Percentiles rank a stretch among this genome's conserved stretches.
phyloP scores from a whole-genome alignment of 2,329 filamentous ascomycete species.

The Xylariaceae sp. region DNA sequence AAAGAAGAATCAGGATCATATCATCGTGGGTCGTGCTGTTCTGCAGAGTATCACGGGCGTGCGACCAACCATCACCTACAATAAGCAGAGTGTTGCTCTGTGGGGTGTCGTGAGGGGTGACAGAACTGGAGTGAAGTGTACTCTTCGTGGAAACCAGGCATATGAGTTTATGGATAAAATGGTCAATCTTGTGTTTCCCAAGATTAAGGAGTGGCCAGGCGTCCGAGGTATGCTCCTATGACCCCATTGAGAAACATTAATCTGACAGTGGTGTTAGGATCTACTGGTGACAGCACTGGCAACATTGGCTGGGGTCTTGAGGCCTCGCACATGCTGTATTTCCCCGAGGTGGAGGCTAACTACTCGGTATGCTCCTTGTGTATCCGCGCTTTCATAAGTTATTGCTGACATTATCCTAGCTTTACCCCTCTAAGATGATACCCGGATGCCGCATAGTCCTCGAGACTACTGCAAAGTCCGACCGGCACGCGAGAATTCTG shows the following conservation, averaged over 20 bases:
- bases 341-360: conserved; percentile 93
- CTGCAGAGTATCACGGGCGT: conserved; percentile 82
- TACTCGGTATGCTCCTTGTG: conserved; percentile 68
- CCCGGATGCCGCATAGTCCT: conserved; percentile 80
- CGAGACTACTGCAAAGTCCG: conserved; percentile 78
- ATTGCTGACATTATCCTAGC: conserved; percentile 32
- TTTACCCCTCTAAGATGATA: conserved; percentile 67
- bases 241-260: background rate
- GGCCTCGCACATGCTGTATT: conserved; percentile 71
- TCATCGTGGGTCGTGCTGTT: conserved; percentile 80
- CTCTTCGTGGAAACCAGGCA: conserved; percentile 74
- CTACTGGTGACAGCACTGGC: conserved; percentile 79
- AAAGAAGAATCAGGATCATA: conserved; percentile 63
- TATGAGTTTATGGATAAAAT: conserved; percentile 89
- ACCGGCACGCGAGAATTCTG: conserved; percentile 78
- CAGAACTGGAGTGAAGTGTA: conserved; percentile 70
- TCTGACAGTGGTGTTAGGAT: conserved; percentile 26
- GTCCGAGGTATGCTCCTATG: conserved; percentile 35
- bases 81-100: conserved; percentile 65
- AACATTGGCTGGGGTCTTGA: conserved; percentile 82
- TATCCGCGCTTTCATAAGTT: background rate
- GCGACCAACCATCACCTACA: conserved; percentile 64
- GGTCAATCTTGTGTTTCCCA: conserved; percentile 84
- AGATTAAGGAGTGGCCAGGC: conserved; percentile 94
- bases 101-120: conserved; percentile 72